Evolutionary conservation across 108 stramenopile genomes (phyloP), one percentile per base, ranked within the genome.

Genomic region (Fragilaria crotonensis): DNA sequence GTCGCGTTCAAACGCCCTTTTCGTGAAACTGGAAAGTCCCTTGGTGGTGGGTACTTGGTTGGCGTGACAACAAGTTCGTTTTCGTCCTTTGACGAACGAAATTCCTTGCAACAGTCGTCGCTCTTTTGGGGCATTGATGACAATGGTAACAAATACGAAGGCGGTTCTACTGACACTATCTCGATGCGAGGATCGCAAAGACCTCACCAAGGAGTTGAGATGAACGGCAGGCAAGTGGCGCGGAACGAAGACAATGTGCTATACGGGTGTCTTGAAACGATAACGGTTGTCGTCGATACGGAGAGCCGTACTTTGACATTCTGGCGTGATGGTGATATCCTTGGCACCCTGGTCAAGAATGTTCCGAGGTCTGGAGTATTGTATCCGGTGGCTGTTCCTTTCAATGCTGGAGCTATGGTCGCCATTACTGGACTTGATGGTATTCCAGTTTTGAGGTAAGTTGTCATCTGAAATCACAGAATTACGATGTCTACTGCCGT

Each of bases 71-170:
- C 66, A 0, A 25, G 57, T 5, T 45, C 72, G 11, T 79, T 75
- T 68, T 51, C 78, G 2, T 26, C 60, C 0, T 79, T 66, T 58
- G 57, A 57, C 21, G 71, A 73, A 27, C 54, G 59, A 19, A 70
- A 70, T 55, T 70, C 62, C 19, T 44, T 79, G n/a, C 73, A 71
- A 25, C 73, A 79, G 32, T 72, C 73, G 22, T 52, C 64, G 5
- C 52, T 54, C 50, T 79, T 72, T 54, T 79, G 70, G 69, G 78
- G 78, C 9, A 71, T 79, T 4, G 78, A 79, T 29, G 78, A 79
- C 33, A 44, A 52, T 33, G 78, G 78, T 0, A 54, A 64, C 23
- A 70, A 65, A 23, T 75, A 60, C 48, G 78, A 79, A 55, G 78
- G 73, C 21, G 25, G 26, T 2, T 25, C 9, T 18, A 19, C 19